Percentiles rank a stretch among this genome's conserved stretches.
Evolutionary conservation across 2,329 filamentous ascomycete genomes (phyloP).

Genomic region (Graphilbum sp.): DNA sequence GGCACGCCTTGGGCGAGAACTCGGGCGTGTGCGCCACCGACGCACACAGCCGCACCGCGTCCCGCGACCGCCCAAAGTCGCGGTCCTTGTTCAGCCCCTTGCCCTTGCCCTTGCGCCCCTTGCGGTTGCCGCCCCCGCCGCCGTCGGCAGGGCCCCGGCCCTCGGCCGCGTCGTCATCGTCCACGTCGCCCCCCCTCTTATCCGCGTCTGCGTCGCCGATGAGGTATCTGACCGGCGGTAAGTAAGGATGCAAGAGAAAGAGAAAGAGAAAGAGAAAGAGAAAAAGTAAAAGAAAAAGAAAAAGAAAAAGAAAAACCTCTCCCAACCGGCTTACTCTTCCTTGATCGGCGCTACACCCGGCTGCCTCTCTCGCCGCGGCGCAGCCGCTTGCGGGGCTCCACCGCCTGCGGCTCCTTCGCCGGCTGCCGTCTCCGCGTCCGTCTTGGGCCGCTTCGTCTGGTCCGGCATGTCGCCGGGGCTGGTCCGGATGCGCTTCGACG

Average conservation of each 20-base stretch:
- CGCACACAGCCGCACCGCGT: constrained; percentile 62
- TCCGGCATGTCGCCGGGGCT: constrained; percentile 9
- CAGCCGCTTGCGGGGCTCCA: constrained; percentile 8
- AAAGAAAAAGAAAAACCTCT: too few relatives aligned
- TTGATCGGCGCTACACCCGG: constrained; percentile 57
- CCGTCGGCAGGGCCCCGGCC: constrained; percentile 17
- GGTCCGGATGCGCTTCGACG: constrained; percentile 3
- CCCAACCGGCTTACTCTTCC: constrained; percentile 44
- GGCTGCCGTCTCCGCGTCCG: constrained; percentile 21
- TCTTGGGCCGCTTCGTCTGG: constrained; percentile 40
- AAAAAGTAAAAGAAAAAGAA: too few relatives aligned
- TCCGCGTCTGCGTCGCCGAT: constrained; percentile 11
- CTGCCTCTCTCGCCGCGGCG: constrained; percentile 17
- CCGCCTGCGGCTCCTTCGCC: too few relatives aligned
- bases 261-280: too few relatives aligned
- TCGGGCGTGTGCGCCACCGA: constrained; percentile 57
- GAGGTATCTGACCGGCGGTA: constrained; percentile 22
- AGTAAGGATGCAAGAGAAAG: not conserved
- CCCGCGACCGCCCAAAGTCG: constrained; percentile 63
- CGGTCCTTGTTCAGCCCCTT: constrained; percentile 72
- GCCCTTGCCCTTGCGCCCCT: constrained; percentile 33
- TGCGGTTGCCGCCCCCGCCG: constrained; percentile 10
- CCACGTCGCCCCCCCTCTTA: constrained; percentile 7
- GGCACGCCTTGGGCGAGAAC: constrained; percentile 65
- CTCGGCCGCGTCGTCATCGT: constrained; percentile 34